Evolutionary conservation across 192 early-diverging fungal genomes (phyloP).

Genomic region (Mortierella hygrophila): DNA sequence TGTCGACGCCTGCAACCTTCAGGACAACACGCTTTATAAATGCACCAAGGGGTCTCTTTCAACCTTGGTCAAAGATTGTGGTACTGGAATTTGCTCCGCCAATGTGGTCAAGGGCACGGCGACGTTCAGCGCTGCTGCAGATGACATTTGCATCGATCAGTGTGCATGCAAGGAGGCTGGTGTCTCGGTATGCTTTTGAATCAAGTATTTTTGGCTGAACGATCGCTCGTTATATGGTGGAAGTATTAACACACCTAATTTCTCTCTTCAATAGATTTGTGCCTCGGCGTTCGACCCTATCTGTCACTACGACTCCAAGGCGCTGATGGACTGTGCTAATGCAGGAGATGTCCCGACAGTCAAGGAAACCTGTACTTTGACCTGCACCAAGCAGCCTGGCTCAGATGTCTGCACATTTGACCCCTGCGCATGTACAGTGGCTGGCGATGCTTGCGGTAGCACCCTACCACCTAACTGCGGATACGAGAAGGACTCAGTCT

Average conservation of each 20-base stretch:
- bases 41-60: background rate
- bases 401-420: background rate
- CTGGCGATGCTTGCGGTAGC: constrained; percentile 3
- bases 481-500: background rate
- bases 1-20: no score
- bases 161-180: background rate
- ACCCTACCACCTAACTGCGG: background rate
- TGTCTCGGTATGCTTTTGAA: background rate
- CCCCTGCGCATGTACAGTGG: background rate
- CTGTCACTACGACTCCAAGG: background rate
- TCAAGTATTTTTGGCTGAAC: background rate
- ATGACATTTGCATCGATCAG: background rate
- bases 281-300: background rate
- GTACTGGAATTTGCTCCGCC: background rate
- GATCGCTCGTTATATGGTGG: no score
- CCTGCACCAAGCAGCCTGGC: background rate
- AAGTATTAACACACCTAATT: background rate
- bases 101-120: background rate
- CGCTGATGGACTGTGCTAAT: background rate
- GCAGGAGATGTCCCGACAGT: background rate
- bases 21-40: background rate
- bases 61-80: background rate
- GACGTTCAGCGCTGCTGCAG: background rate
- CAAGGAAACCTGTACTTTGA: background rate
- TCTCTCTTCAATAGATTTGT: background rate